These are phyloP conservation scores for Trypanosoma lewisi DNA, from an alignment of 208 protist species.

Conservation along the genomic window DNA sequence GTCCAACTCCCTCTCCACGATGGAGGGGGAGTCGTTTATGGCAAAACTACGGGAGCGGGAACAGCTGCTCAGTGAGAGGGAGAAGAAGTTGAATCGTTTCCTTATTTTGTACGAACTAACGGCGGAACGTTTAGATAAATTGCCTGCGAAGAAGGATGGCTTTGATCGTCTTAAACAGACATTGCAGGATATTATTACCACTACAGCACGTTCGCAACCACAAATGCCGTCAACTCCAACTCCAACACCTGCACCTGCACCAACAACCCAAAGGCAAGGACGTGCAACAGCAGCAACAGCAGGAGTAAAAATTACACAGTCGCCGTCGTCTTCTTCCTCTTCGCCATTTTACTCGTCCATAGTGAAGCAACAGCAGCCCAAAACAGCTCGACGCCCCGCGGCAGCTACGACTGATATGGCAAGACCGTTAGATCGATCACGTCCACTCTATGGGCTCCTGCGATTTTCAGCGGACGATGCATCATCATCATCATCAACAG, in stretches of 20 bases:
- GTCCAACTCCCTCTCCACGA: not conserved
- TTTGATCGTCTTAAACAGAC: constrained; percentile 18
- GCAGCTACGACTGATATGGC: not conserved
- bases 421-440: not conserved
- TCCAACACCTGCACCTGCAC: not conserved
- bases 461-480: constrained; percentile 7
- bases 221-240: not conserved
- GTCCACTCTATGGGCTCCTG: constrained; percentile 13
- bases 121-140: constrained; percentile 59
- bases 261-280: no score
- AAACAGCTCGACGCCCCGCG: not conserved
- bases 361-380: not conserved
- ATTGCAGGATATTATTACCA: constrained; percentile 4
- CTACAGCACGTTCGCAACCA: not conserved
- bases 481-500: no score
- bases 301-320: no score
- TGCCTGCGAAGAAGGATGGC: constrained; percentile 29
- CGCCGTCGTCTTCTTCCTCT: no score
- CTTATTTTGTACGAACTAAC: constrained; percentile 83
- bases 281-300: no score
- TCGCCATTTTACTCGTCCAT: not conserved
- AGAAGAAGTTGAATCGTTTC: constrained; percentile 68
- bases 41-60: constrained; percentile 36
- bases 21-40: not conserved
- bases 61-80: constrained; percentile 40